Conservation (phyloP, 495 filamentous ascomycete genomes). For the Aspergillus egyptiacus region DNA sequence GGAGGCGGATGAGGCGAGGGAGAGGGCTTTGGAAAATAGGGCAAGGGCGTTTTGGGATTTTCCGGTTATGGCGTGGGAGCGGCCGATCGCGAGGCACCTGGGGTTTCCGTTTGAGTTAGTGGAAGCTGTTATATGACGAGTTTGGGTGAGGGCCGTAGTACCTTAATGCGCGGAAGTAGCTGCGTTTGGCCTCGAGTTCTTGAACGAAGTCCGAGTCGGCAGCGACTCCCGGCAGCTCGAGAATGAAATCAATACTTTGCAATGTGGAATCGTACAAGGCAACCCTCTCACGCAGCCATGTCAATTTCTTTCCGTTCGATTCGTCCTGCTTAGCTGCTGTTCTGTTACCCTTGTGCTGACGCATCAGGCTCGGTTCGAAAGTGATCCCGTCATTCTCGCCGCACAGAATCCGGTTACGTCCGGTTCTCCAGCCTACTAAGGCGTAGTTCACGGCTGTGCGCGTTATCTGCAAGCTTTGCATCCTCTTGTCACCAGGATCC, state of each 20-base stretch:
- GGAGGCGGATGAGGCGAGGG: conserved; percentile 40
- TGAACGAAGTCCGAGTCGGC: conserved; percentile 69
- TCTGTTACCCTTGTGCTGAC: conserved; percentile 41
- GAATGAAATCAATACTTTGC: conserved; percentile 82
- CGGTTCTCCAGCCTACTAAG: conserved; percentile 89
- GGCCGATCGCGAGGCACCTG: conserved; percentile 79
- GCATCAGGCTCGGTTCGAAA: conserved; percentile 50
- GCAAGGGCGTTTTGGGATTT: conserved; percentile 79
- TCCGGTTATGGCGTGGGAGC: conserved; percentile 71
- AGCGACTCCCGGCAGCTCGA: conserved; percentile 85
- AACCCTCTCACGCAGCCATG: conserved; percentile 76
- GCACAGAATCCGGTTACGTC: conserved; percentile 82
- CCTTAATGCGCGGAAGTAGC: conserved; percentile 87
- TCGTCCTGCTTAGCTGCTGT: conserved; percentile 53
- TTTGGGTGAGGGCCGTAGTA: conserved; percentile 36
- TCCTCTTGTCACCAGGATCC: conserved; percentile 72
- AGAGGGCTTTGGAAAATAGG: conserved; percentile 63
- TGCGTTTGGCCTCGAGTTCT: conserved; percentile 69
- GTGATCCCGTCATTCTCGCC: conserved; percentile 69
- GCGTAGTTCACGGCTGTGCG: conserved; percentile 88
- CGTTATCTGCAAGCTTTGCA: conserved; percentile 91
- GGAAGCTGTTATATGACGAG: neutral
- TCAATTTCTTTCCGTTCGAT: conserved; percentile 61
- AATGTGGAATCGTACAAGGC: conserved; percentile 91
- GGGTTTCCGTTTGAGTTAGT: conserved; percentile 6